Evolutionary conservation across 2,329 filamentous ascomycete genomes (phyloP).

Genomic region (Pestalotiopsis sp.): DNA sequence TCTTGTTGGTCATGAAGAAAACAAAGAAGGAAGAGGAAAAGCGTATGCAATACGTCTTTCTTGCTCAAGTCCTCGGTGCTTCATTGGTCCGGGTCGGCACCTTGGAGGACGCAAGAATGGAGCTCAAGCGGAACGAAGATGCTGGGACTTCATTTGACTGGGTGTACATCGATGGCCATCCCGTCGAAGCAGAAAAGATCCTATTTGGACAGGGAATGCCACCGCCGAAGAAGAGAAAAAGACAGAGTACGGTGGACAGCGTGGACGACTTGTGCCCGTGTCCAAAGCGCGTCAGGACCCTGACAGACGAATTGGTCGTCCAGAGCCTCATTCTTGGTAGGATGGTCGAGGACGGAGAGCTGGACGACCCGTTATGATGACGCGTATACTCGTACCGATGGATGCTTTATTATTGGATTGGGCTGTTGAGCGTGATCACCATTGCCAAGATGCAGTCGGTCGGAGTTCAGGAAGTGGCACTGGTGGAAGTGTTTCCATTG

Average conservation of each 20-base stretch:
- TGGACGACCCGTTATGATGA: conserved; percentile 18
- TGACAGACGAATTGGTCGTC: conserved; percentile 84
- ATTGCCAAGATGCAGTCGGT: background rate
- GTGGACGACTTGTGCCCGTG: conserved; percentile 29
- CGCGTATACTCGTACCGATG: background rate
- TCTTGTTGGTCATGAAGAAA: conserved; percentile 71
- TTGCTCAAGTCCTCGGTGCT: conserved; percentile 77
- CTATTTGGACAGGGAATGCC: conserved; percentile 39
- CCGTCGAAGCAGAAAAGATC: conserved; percentile 50
- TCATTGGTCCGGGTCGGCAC: conserved; percentile 66
- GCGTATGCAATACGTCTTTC: conserved; percentile 74
- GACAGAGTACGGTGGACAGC: conserved; percentile 37
- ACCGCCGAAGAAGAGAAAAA: conserved; percentile 43
- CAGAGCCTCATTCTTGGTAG: conserved; percentile 89
- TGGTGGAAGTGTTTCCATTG: background rate
- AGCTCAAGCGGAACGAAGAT: conserved; percentile 52
- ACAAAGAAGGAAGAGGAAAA: conserved; percentile 62
- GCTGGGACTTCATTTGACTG: conserved; percentile 62
- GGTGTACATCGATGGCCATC: conserved; percentile 73
- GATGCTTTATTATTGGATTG: background rate
- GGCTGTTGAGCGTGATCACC: background rate
- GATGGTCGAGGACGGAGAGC: conserved; percentile 65
- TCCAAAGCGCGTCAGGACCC: conserved; percentile 60
- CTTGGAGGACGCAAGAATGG: conserved; percentile 62
- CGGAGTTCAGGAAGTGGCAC: background rate